These are phyloP conservation scores for Triangularia setosa DNA, from an alignment of 2,329 filamentous ascomycete species.

Conservation along the genomic window DNA sequence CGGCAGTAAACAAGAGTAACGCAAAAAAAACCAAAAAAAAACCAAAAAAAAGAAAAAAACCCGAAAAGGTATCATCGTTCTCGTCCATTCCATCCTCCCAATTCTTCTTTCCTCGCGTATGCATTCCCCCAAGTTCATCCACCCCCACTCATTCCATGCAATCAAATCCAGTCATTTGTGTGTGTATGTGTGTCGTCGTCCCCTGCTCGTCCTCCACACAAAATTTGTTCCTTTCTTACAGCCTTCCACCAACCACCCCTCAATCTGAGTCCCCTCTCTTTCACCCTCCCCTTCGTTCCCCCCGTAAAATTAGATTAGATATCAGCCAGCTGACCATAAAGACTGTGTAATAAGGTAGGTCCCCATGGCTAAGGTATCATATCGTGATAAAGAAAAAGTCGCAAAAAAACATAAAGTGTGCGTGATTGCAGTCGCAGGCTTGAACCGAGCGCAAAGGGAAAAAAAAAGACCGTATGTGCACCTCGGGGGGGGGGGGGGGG, in stretches of 20 bases:
- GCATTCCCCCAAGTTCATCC: neutral
- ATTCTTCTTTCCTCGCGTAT: neutral
- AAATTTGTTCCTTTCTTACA: neutral
- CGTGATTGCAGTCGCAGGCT: neutral
- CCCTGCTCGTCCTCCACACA: neutral
- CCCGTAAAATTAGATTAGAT: conserved; percentile 5
- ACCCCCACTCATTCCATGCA: neutral
- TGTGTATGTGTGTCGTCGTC: neutral
- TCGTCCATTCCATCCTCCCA: neutral
- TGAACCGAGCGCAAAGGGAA: neutral
- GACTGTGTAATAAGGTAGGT: neutral
- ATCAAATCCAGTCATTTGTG: neutral
- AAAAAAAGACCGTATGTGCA: neutral
- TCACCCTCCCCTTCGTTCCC: neutral
- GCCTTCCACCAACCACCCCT: neutral
- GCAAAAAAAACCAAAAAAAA: neutral
- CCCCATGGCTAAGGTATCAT: neutral
- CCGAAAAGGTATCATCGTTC: neutral
- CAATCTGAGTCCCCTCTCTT: neutral
- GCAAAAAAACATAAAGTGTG: neutral
- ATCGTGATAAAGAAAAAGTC: neutral
- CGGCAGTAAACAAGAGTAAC: neutral
- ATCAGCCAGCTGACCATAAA: conserved; percentile 1
- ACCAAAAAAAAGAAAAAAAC: neutral
- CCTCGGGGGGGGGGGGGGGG: too few species aligned